A percentile compares a stretch with the other conserved stretches of the same genome.
phyloP scores from a whole-genome alignment of 2,329 filamentous ascomycete genomes.

The Tolypocladium nubicola region DNA sequence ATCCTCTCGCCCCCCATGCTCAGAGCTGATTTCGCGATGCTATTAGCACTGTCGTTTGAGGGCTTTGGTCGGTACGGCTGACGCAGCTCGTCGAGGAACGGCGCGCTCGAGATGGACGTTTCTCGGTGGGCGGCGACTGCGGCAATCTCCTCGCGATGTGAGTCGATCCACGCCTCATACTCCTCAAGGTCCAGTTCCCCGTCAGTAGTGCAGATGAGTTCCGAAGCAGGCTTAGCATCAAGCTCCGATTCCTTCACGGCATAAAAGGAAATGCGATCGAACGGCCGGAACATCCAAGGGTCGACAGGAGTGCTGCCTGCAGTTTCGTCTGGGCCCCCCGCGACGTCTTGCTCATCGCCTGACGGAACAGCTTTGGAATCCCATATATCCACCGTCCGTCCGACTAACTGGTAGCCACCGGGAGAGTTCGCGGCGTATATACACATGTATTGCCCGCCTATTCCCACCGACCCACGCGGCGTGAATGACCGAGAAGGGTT shows the following conservation, averaged over 20 bases:
- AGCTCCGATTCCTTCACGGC: conserved; percentile 16
- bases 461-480: conserved; percentile 22
- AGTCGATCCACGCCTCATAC: conserved; percentile 20
- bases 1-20: conserved; percentile 5
- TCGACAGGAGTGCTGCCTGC: neutral
- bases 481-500: conserved; percentile 26
- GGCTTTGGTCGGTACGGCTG: conserved; percentile 12
- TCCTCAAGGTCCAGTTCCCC: conserved; percentile 16
- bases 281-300: conserved; percentile 19
- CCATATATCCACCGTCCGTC: conserved; percentile 23
- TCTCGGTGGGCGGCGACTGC: conserved; percentile 10
- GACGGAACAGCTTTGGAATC: conserved; percentile 8
- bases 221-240: conserved; percentile 8
- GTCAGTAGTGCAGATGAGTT: conserved; percentile 15
- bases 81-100: conserved; percentile 18
- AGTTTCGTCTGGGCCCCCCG: neutral
- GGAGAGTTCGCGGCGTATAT: conserved; percentile 27
- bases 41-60: neutral
- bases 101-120: conserved; percentile 13
- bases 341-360: neutral
- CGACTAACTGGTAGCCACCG: conserved; percentile 26
- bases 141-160: conserved; percentile 15
- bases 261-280: conserved; percentile 24
- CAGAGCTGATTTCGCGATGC: neutral
- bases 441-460: conserved; percentile 26